Base-by-base conservation (phyloP, 345 rosid species). In the Zanthoxylum bungeanum region DNA sequence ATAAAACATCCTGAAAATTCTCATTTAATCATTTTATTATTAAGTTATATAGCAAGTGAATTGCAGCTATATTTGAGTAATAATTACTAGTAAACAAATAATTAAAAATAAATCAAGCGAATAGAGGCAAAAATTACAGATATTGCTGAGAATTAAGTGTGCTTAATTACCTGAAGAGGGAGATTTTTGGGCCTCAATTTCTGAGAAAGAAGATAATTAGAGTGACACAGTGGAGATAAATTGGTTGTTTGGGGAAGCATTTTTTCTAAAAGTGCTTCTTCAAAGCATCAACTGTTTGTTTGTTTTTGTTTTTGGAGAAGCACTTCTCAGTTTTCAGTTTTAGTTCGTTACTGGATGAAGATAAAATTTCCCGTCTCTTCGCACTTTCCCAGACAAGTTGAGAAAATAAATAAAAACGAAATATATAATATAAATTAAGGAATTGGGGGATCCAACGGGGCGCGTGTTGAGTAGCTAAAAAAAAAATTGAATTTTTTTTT, bases 241-340 rank as follows among this genome's bases (percentile, higher is more conserved):
- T 62, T 77, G 60, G 79, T n/a, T 27, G 87, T 83, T 17, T 87
- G 94, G 12, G 83, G 83, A 70, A 85, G 76, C 94, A 87, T 89
- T 42, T 3, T 44, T 0, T 44, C 12, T 44, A 6, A 14, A 44
- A 14, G 19, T 4, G 1, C 27, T 46, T 0, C 57, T 47, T 46
- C 28, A 7, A 59, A 71, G 60, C 65, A 77, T 69, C 25, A 59
- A 73, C 65, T 37, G 74, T 49, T 37, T 9, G 46, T 4, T 21
- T 28, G 10, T 7, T 6, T 8, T 31, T 22, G n/a, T 42, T 42
- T 33, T 21, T 9, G 19, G 21, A 33, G 28, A 68, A 68, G n/a
- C 50, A 25, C 27, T 52, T 53, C 16, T 24, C 33, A 9, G 19
- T 11, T 33, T 0, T 24, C 33, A 9, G 19, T 11, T 33, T 0